Base-by-base conservation (phyloP, 805 yeast species). In the Yarrowia osloensis region DNA sequence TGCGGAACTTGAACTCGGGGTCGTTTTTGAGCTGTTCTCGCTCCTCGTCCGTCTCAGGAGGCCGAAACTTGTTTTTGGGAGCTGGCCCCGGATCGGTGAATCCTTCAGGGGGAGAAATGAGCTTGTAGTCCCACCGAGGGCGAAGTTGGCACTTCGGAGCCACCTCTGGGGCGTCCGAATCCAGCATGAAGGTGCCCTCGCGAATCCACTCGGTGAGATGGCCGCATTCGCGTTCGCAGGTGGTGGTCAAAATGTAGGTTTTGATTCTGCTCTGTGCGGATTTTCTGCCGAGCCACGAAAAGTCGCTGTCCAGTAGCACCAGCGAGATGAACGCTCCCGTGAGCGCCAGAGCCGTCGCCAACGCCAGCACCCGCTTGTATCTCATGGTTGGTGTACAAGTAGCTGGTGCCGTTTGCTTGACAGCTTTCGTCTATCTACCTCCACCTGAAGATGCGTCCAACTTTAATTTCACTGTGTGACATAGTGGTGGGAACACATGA, bases 111-210 rank as follows among this genome's bases (percentile, higher is more conserved):
- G 49, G 49, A 6, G 24, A 15, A 12, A 57, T 7, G 15, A 17
- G 37, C 49, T 40, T 6, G 26, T 40, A 40, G n/a, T 57, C 49
- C 63, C 63, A 57, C 11, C 2, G 7, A 3, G 63, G 26, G 11
- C 12, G 11, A 2, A 12, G 1, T 6, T 26, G 13, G 15, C 63
- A 57, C 49, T 26, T 7, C 2, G 63, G 49, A 1, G 63, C n/a
- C 15, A 57, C 63, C 5, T 40, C 37, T 5, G 49, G 28, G 3
- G 46, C 26, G 22, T 37, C 31, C 33, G 50, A 46, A 28, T 57
- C 63, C 37, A 57, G 49, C 63, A 57, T 57, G 49, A 39, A 57
- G n/a, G 63, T 57, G 26, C 63, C 63, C 28, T 57, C 17, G 2
- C 22, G 28, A 3, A 57, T 39, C 39, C 47, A 57, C 8, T 26